Evolutionary conservation across 192 early-diverging fungal genomes (phyloP).

Genomic region (Linderina pennispora): DNA sequence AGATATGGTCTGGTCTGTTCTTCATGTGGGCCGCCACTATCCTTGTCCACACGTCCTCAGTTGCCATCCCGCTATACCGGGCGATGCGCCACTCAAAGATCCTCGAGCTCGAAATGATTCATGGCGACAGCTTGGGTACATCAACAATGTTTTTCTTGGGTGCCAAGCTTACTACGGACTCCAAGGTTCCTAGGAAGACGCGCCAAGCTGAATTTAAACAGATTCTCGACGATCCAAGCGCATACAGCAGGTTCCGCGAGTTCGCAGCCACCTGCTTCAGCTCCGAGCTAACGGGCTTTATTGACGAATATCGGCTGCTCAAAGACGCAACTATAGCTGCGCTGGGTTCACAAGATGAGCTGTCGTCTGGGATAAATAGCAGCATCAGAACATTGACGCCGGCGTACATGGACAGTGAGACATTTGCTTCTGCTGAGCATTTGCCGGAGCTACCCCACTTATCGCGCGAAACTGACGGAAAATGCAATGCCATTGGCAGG

Average conservation of each 20-base stretch:
- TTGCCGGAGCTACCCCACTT: no score
- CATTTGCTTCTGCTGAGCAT: no score
- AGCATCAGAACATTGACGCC: constrained; percentile 19
- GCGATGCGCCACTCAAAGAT: constrained; percentile 34
- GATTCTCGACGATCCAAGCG: constrained; percentile 29
- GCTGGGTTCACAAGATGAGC: constrained; percentile 29
- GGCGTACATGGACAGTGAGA: no score
- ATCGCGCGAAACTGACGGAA: no score
- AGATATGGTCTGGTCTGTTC: constrained; percentile 37
- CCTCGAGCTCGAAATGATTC: no score
- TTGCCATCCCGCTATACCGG: constrained; percentile 18
- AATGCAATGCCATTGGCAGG: no score
- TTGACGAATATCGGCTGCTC: constrained; percentile 42
- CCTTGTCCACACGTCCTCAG: constrained; percentile 16
- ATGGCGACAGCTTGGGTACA: constrained; percentile 27
- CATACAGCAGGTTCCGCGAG: constrained; percentile 41
- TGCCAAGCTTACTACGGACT: constrained; percentile 3
- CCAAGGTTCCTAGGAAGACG: constrained; percentile 4
- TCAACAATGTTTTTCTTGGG: constrained; percentile 16
- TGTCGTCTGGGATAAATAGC: constrained; percentile 24
- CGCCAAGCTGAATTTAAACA: constrained; percentile 31
- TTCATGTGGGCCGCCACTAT: constrained; percentile 25
- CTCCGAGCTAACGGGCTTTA: constrained; percentile 41
- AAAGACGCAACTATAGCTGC: constrained; percentile 26
- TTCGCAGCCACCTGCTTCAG: constrained; percentile 46